Percentiles rank a stretch among this genome's conserved stretches.
phyloP scores from a whole-genome alignment of 75 land plant genomes.

The Gnetum montanum region DNA sequence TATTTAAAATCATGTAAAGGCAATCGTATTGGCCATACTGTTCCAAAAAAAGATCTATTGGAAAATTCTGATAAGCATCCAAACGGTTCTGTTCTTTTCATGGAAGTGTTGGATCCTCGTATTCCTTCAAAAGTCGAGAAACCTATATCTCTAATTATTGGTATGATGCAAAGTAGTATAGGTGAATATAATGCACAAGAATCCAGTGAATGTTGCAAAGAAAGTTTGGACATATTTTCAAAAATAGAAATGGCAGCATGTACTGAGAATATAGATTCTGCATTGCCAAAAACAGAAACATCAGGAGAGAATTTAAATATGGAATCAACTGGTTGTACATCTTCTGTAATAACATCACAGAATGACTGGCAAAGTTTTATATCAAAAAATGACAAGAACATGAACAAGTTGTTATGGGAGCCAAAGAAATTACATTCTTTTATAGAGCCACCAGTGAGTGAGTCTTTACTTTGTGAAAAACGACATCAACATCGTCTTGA shows the following conservation, averaged over 20 bases:
- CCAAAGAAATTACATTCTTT: neutral
- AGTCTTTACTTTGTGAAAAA: conserved; percentile 24
- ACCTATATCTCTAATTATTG: too few species aligned
- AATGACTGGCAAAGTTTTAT: neutral
- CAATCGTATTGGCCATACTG: neutral
- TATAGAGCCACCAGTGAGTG: conserved; percentile 31
- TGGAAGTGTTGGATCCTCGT: conserved; percentile 63
- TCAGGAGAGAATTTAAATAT: neutral
- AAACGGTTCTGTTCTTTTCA: conserved; percentile 25
- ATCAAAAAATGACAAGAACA: neutral
- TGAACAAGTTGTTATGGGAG: conserved; percentile 4
- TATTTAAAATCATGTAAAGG: neutral
- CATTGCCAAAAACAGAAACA: neutral
- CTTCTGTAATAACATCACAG: neutral
- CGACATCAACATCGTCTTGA: conserved; percentile 32
- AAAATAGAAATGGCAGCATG: neutral
- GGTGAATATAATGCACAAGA: neutral
- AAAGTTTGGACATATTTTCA: neutral
- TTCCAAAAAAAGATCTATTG: conserved; percentile 7
- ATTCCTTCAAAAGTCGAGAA: neutral
- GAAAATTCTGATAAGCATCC: conserved; percentile 18
- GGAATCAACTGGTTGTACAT: neutral
- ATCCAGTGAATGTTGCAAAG: neutral
- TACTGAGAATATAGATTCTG: too few species aligned
- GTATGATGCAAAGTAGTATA: too few species aligned